Base-by-base conservation (phyloP, 2,329 filamentous ascomycete genomes). In the Aspergillus niger region DNA sequence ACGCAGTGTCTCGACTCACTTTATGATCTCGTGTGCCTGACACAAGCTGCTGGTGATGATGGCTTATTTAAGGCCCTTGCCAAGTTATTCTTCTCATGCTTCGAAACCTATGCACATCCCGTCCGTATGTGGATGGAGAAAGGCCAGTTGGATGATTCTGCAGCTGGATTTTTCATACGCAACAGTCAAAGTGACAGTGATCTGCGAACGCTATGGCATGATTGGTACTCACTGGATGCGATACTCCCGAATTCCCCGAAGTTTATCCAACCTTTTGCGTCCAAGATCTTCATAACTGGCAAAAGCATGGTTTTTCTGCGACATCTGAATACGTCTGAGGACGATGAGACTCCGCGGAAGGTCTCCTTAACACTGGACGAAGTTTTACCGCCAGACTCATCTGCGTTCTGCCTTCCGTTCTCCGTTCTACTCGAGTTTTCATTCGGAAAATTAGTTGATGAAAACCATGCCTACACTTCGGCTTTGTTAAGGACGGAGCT, bases 291-390 rank as follows among this genome's bases (percentile, higher is more conserved):
- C 69, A 92, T 89, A 1, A 89, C 91, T 1, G 94, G 94, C 0
- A 97, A 97, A 76, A 96, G 90, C 68, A 88, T 95, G 58, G 86
- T 95, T 1, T 89, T 97, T 48, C 78, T 97, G n/a, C 89, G 88
- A 62, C 85, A 89, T 51, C 80, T 97, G 10, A 87, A 43, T 81
- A 83, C 58, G 81, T 57, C 68, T 5, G 67, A 71, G n/a, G 59
- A 55, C 13, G 28, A 69, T 2, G 66, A 70, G n/a, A 39, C 57
- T 8, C 84, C 61, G 73, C 79, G 52, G 67, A 76, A 52, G 51
- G 70, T 67, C 63, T 59, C 72, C 62, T 50, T 75, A 66, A 55
- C 69, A 57, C 70, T 72, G 58, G 59, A 75, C 62, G 44, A 73
- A 61, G 62, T 72, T 55, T 66, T 60, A 64, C 55, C 83, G 82